Evolutionary conservation across 1,284 basidiomycete genomes (phyloP), one percentile per base, ranked within the genome.

Genomic region (Ceratobasidium sp.): DNA sequence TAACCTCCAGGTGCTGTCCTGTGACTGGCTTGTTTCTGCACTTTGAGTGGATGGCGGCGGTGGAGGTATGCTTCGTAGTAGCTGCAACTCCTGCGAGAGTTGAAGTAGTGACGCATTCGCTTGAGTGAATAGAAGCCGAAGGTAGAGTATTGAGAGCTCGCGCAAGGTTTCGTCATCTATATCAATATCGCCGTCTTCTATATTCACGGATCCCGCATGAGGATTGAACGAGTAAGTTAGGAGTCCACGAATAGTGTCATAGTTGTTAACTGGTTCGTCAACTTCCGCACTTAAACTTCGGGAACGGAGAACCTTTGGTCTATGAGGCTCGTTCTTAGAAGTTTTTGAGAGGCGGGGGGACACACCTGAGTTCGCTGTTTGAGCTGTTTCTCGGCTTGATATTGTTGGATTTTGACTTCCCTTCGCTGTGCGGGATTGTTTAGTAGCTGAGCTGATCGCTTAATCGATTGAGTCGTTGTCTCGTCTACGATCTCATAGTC

Each of bases 371-470:
- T 90, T 75, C 88, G 88, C 37, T 85, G 84, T 69, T 89, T 88
- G 37, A 97, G 84, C 71, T 94, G 91, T 83, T 94, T 97, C 83
- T 97, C 94, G 75, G 90, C 88, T 83, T 90, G 90, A 83, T 90
- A 97, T 82, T 96, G 95, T 78, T 89, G 90, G 79, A 98, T 97
- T 85, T 97, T 98, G 51, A 91, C 83, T 78, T 97, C 95, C 79
- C 96, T 85, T 74, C 92, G 87, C 82, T 88, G 88, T 0, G 89
- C 87, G 20, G 91, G 88, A 83, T 97, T 93, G 33, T 83, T 83
- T 26, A 91, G 84, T 6, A 85, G 81, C 0, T 87, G 86, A 1
- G 87, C 79, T 63, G 86, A 85, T 65, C 86, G 86, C 10, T 74
- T 74, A 13, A 37, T 63, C 13, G 45, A 20, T 28, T 42, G 60